phyloP scores from a whole-genome alignment of 345 rosid genomes.

The Murraya paniculata region DNA sequence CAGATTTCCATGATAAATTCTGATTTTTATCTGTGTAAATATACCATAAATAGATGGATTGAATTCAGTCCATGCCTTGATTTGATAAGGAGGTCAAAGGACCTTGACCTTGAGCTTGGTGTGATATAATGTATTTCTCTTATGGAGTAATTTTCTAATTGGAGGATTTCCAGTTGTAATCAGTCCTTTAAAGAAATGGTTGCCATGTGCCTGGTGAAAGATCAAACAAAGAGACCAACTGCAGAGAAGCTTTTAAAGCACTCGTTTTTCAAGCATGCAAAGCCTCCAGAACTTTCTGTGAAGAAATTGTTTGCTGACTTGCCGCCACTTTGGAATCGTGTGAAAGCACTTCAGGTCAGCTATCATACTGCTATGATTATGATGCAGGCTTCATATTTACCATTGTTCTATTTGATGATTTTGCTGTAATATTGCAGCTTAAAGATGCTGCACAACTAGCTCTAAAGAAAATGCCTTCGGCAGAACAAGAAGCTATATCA shows the following conservation, averaged over 20 bases:
- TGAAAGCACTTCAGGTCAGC: constrained; percentile 90
- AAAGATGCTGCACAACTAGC: constrained; percentile 97
- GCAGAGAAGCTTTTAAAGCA: constrained; percentile 92
- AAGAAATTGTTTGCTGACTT: constrained; percentile 70
- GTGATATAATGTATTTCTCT: neutral
- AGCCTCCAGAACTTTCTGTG: constrained; percentile 86
- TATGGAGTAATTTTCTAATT: constrained; percentile 59
- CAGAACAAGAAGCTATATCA: constrained; percentile 93
- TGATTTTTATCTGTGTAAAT: neutral
- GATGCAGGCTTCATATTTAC: constrained; percentile 19
- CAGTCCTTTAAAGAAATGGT: constrained; percentile 99
- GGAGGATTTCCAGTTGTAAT: constrained; percentile 83
- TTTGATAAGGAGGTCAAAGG: constrained; percentile 4
- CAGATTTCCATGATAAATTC: constrained; percentile 19
- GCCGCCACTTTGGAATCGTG: constrained; percentile 93
- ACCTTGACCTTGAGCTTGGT: constrained; percentile 6
- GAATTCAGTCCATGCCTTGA: neutral
- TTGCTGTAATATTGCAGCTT: constrained; percentile 50
- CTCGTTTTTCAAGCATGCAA: constrained; percentile 84
- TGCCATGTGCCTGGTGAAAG: constrained; percentile 99
- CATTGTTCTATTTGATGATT: constrained; percentile 10
- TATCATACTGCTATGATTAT: constrained; percentile 7
- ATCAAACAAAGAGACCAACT: constrained; percentile 95
- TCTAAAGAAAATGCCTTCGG: constrained; percentile 88
- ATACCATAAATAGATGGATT: constrained; percentile 12